Evolutionary conservation across 2,329 filamentous ascomycete species (phyloP).

Genomic region (Cryphonectria radicalis): DNA sequence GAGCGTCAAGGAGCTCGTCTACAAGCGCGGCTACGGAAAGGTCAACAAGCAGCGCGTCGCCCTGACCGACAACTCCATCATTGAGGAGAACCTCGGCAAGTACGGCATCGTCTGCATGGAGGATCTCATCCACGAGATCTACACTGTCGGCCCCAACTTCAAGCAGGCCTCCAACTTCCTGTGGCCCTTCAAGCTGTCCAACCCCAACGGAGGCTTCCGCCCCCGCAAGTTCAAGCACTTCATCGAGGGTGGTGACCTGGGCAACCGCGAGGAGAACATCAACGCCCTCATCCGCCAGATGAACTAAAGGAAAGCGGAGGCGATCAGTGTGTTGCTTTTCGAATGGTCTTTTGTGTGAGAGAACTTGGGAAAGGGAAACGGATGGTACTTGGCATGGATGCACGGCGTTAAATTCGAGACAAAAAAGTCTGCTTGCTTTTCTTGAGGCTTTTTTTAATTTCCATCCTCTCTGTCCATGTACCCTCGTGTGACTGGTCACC

Average conservation of each 20-base stretch:
- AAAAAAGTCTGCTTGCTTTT: slow-evolving; percentile 30
- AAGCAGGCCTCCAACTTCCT: slow-evolving; percentile 99
- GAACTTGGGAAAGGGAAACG: slow-evolving; percentile 30
- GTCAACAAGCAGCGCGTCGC: slow-evolving; percentile 96
- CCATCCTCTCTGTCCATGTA: slow-evolving; percentile 26
- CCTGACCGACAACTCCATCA: slow-evolving; percentile 96
- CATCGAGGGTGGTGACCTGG: slow-evolving; percentile 97
- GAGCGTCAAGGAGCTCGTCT: slow-evolving; percentile 97
- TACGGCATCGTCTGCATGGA: slow-evolving; percentile 99
- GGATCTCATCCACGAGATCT: slow-evolving; percentile 99
- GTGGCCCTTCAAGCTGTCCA: slow-evolving; percentile 99
- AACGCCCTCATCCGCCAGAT: slow-evolving; percentile 96
- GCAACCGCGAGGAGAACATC: slow-evolving; percentile 98
- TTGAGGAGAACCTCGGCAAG: slow-evolving; percentile 96
- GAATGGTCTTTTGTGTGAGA: slow-evolving; percentile 36
- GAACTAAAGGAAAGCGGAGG: slow-evolving; percentile 69
- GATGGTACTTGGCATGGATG: slow-evolving; percentile 37
- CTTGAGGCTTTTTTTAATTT: slow-evolving; percentile 23
- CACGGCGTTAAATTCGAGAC: slow-evolving; percentile 41
- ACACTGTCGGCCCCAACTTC: slow-evolving; percentile 98
- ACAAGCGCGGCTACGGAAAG: slow-evolving; percentile 99
- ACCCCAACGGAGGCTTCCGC: slow-evolving; percentile 96
- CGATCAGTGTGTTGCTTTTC: slow-evolving; percentile 24
- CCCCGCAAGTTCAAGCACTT: slow-evolving; percentile 98
- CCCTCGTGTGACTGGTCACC: slow-evolving; percentile 27